Evolutionary conservation across 2,329 filamentous ascomycete species (phyloP), one percentile per base, ranked within the genome.

Genomic region (Colletotrichum sp.): DNA sequence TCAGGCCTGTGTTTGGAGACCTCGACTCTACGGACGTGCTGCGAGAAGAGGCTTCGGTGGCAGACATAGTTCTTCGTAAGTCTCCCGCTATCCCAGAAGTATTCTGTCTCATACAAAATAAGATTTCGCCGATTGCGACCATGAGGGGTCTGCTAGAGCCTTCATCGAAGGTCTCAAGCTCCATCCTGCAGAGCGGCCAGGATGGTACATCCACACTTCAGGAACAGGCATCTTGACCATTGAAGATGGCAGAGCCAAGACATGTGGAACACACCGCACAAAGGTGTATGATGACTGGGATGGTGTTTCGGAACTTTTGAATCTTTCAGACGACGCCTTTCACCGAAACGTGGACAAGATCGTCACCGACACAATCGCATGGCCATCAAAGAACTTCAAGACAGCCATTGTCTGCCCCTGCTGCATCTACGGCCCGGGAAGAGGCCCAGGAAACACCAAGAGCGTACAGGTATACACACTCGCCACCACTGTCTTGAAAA

Each of bases 1-100:
- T 52, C 0, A 21, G 44, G 10, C n/a, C n/a, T 3, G 44, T 52
- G 0, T 0, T 21, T 21, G 44, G 44, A 8, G 44, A 52, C 10
- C 44, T 52, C 2, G 3, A 21, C n/a, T 52, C 44, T 0, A 1
- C 4, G 1, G n/a, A 21, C 2, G 12, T 52, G 0, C 12, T 52
- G 10, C 44, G n/a, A 0, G 44, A 52, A 2, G n/a, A 52, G 44
- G 44, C n/a, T 52, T 52, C n/a, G 12, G 12, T 3, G 0, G 44
- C 44, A 7, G n/a, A 52, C 10, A 52, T 52, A 21, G 44, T 52
- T 13, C 44, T 52, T 8, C 44, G 44, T 52, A 1, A 49, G 44
- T 49, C 2, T 49, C 4, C n/a, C n/a, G 0, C 6, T 0, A 4
- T 21, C n/a, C 6, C 0, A 7, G 3, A 21, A 0, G 44, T 13